Evolutionary conservation across 140 eudicot species (phyloP), one percentile per base, ranked within the genome.

Genomic region (Stevia rebaudiana): DNA sequence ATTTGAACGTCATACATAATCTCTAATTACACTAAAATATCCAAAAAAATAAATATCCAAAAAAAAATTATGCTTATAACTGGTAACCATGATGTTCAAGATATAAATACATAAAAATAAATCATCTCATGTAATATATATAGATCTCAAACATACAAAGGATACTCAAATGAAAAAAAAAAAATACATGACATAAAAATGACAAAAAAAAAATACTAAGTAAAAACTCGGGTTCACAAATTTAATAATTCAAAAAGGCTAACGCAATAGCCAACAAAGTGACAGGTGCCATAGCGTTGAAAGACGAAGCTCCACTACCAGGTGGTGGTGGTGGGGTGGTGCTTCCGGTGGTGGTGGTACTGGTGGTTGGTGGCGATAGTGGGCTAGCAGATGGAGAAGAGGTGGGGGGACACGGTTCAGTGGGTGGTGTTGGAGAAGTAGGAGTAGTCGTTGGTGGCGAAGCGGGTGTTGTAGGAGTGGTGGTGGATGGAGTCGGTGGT

Each of bases 391-490:
- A 46, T 33, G 78, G 72, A 42, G 78, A 64, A 10, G 52, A 43
- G 22, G 67, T 73, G 25, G 78, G 78, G 10, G 67, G 77, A 54
- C 72, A 73, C 0, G 78, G 78, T 10, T 1, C 59, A 19, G 46
- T 11, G 65, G 79, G 74, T 37, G 33, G 2, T 28, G 33, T 28
- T 1, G 33, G 33, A 28, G 76, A 0, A 24, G 62, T 73, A 2
- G 80, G 22, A 8, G 59, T 35, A 9, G 59, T 13, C 10, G 76
- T 31, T 0, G 76, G 41, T 44, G 51, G 51, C 15, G 51, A 16
- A 2, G 48, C 5, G 0, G 48, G 48, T 42, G 48, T 42, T 42
- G 63, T 16, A n/a, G 73, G 72, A 3, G 67, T 24, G 10, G 77
- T 46, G 28, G 78, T 22, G 3, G 78, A 63, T 12, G 78, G 40